These are phyloP conservation scores for Phialophora verrucosa DNA, from an alignment of 2,329 filamentous ascomycete genomes.

Conservation along the genomic window DNA sequence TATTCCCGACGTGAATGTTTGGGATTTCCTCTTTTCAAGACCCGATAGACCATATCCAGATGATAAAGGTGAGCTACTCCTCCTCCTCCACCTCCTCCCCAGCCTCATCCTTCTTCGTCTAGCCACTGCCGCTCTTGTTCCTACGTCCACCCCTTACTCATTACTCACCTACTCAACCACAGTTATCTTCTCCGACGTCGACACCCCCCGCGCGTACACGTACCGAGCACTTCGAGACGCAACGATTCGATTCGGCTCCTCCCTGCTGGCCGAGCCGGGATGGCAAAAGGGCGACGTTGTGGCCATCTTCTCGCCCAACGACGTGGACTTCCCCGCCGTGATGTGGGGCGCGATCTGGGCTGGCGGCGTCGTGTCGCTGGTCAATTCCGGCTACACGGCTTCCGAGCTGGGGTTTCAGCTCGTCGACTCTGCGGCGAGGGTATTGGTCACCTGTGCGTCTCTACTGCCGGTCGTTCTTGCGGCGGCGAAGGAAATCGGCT, in stretches of 20 bases:
- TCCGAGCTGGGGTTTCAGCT: slow-evolving; percentile 85
- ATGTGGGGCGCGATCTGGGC: slow-evolving; percentile 83
- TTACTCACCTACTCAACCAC: neutral
- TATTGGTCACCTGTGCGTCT: slow-evolving; percentile 72
- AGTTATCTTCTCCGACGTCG: slow-evolving; percentile 1
- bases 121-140: neutral
- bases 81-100: neutral
- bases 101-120: neutral
- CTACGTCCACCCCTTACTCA: neutral
- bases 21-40: neutral
- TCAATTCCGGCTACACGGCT: slow-evolving; percentile 82
- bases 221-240: neutral
- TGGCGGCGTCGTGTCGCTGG: slow-evolving; percentile 78
- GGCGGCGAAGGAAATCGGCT: slow-evolving; percentile 71
- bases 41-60: neutral
- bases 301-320: slow-evolving; percentile 80
- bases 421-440: slow-evolving; percentile 74
- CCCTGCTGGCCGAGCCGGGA: slow-evolving; percentile 41
- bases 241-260: neutral
- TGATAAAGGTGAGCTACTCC: neutral
- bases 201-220: slow-evolving; percentile 1
- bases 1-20: slow-evolving; percentile 5
- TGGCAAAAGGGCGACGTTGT: slow-evolving; percentile 86
- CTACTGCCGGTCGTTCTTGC: slow-evolving; percentile 68
- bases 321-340: slow-evolving; percentile 47